A percentile compares a stretch with the other conserved stretches of the same genome.
phyloP scores from a whole-genome alignment of 2,329 filamentous ascomycete species.

The Alternaria conjuncta region DNA sequence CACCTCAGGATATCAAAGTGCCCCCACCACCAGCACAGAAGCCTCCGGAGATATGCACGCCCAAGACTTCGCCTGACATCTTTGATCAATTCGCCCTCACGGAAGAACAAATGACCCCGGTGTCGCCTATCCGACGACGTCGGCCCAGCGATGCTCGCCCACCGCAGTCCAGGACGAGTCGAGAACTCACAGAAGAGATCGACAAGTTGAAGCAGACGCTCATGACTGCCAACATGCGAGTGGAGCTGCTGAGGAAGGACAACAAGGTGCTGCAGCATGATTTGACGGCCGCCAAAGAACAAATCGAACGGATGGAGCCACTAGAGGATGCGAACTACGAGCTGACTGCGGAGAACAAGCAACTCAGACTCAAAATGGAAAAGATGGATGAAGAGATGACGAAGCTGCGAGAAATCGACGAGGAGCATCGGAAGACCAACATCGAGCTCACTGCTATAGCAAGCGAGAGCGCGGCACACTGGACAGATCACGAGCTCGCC shows the following conservation, averaged over 20 bases:
- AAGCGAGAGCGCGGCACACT: conserved; percentile 32
- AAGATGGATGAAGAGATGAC: conserved; percentile 26
- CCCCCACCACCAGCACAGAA: conserved; percentile 6
- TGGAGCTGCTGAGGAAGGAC: conserved; percentile 38
- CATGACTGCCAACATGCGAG: conserved; percentile 42
- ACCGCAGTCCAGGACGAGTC: conserved; percentile 35
- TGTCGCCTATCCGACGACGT: conserved; percentile 36
- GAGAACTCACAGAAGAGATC: conserved; percentile 36
- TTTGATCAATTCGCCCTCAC: conserved; percentile 39
- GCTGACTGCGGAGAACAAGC: conserved; percentile 32
- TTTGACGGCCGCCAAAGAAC: conserved; percentile 31
- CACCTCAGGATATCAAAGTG: conserved; percentile 13
- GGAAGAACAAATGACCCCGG: conserved; percentile 37
- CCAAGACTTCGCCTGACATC: conserved; percentile 21
- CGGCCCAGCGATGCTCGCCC: conserved; percentile 33
- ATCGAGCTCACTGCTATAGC: conserved; percentile 36
- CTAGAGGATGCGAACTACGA: conserved; percentile 36
- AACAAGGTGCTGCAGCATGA: conserved; percentile 39
- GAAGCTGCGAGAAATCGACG: conserved; percentile 21
- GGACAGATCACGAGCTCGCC: conserved; percentile 34
- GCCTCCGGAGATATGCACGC: conserved; percentile 8
- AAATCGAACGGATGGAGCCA: conserved; percentile 34
- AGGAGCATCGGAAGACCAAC: conserved; percentile 25
- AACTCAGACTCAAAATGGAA: conserved; percentile 28
- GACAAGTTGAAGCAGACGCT: conserved; percentile 34